phyloP scores from a whole-genome alignment of 257 asterid genomes.

The Solanum chilense region DNA sequence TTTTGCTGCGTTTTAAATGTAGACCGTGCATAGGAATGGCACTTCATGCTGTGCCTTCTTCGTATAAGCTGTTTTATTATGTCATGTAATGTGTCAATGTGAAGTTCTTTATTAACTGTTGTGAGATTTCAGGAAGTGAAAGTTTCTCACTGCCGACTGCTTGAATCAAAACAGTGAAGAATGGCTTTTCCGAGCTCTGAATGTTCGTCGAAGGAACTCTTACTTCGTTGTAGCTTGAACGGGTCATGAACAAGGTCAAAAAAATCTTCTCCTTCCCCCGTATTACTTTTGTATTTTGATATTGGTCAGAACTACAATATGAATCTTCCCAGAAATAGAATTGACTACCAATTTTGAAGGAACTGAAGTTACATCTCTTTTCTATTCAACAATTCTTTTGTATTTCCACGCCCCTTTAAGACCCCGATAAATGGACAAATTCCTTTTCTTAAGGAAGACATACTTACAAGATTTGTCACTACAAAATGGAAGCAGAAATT shows the following conservation, averaged over 20 bases:
- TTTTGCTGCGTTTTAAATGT: background rate
- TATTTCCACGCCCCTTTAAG: too few species aligned
- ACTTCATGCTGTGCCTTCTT: background rate
- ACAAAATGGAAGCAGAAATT: too few species aligned
- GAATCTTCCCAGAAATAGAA: background rate
- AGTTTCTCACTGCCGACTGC: background rate
- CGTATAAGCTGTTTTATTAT: background rate
- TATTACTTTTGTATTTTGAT: background rate
- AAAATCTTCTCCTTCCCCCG: background rate
- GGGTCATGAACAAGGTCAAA: background rate
- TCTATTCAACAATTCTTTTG: too few species aligned
- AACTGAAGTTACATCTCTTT: too few species aligned
- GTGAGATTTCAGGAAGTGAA: background rate
- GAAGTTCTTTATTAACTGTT: background rate
- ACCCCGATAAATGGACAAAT: too few species aligned
- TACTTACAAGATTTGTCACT: too few species aligned
- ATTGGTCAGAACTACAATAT: background rate
- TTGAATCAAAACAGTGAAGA: background rate
- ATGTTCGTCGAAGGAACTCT: background rate
- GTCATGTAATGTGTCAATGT: background rate
- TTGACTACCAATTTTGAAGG: background rate
- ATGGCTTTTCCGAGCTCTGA: background rate
- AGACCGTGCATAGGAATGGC: background rate
- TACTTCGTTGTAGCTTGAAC: background rate
- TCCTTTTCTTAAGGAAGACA: too few species aligned